Conservation (phyloP, 306 rosid species). For the Alnus glutinosa region DNA sequence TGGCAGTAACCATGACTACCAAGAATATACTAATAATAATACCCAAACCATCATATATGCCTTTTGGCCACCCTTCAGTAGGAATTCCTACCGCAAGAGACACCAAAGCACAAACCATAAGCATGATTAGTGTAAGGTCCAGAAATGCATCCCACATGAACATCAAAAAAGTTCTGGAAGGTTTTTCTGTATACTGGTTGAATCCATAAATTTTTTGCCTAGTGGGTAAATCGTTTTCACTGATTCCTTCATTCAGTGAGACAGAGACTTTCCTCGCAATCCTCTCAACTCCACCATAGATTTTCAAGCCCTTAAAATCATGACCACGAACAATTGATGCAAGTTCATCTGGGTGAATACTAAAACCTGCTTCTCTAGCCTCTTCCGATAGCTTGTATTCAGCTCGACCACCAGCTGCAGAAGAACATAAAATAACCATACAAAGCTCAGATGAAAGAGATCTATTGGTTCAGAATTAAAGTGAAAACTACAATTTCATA, state of each 20-base stretch:
- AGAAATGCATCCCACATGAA: slow-evolving; percentile 93
- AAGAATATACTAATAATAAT: slow-evolving; percentile 73
- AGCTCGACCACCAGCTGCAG: slow-evolving; percentile 60
- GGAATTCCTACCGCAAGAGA: slow-evolving; percentile 81
- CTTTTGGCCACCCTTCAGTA: slow-evolving; percentile 96
- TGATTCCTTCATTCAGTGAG: slow-evolving; percentile 58
- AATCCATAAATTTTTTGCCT: slow-evolving; percentile 78
- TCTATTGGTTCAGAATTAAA: neutral
- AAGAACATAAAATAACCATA: slow-evolving; percentile 32
- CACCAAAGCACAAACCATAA: slow-evolving; percentile 79
- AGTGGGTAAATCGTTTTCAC: slow-evolving; percentile 38
- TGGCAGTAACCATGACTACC: slow-evolving; percentile 87
- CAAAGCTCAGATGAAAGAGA: slow-evolving; percentile 27
- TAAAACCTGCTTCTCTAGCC: slow-evolving; percentile 69
- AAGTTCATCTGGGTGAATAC: slow-evolving; percentile 85
- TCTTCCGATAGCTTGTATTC: slow-evolving; percentile 64
- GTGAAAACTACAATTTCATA: slow-evolving; percentile 37
- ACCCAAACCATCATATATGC: slow-evolving; percentile 87
- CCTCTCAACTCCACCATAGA: slow-evolving; percentile 59
- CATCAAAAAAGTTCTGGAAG: slow-evolving; percentile 61
- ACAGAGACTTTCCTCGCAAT: slow-evolving; percentile 55
- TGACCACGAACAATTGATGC: slow-evolving; percentile 71
- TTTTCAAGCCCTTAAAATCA: slow-evolving; percentile 45
- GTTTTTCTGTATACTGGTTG: slow-evolving; percentile 76
- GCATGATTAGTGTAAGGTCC: slow-evolving; percentile 82